Evolutionary conservation across 495 filamentous ascomycete species (phyloP).

Genomic region (Neurospora africana): DNA sequence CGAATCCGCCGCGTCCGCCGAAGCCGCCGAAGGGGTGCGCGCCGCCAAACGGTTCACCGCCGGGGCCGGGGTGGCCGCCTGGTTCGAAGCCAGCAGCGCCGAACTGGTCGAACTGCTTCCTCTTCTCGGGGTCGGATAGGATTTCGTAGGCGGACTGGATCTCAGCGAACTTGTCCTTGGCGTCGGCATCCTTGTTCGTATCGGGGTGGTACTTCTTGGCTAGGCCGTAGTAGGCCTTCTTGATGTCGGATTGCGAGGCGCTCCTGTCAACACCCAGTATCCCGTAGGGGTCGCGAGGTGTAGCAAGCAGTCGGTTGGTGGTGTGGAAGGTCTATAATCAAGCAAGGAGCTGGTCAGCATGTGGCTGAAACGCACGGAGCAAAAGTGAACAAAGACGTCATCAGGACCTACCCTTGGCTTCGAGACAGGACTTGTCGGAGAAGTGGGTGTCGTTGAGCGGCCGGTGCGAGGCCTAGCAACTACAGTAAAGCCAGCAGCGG

Average conservation of each 20-base stretch:
- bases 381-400: not conserved
- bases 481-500: conserved; percentile 8
- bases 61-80: conserved; percentile 48
- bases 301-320: conserved; percentile 46
- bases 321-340: conserved; percentile 61
- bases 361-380: not conserved
- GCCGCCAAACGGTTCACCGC: conserved; percentile 58
- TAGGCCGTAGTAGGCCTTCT: conserved; percentile 94
- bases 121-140: conserved; percentile 82
- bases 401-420: conserved; percentile 10
- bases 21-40: conserved; percentile 53
- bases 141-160: conserved; percentile 89
- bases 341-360: not conserved
- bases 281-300: conserved; percentile 71
- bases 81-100: conserved; percentile 81
- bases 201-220: conserved; percentile 99
- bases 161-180: conserved; percentile 89
- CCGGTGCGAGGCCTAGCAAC: conserved; percentile 4
- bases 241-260: conserved; percentile 80
- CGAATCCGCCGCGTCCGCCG: conserved; percentile 52
- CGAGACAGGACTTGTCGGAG: not conserved
- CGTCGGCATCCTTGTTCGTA: conserved; percentile 84
- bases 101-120: conserved; percentile 80
- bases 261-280: conserved; percentile 72
- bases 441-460: conserved; percentile 1